These are phyloP conservation scores for Aspergillus sp. DNA, from an alignment of 2,329 filamentous ascomycete species.

Conservation along the genomic window DNA sequence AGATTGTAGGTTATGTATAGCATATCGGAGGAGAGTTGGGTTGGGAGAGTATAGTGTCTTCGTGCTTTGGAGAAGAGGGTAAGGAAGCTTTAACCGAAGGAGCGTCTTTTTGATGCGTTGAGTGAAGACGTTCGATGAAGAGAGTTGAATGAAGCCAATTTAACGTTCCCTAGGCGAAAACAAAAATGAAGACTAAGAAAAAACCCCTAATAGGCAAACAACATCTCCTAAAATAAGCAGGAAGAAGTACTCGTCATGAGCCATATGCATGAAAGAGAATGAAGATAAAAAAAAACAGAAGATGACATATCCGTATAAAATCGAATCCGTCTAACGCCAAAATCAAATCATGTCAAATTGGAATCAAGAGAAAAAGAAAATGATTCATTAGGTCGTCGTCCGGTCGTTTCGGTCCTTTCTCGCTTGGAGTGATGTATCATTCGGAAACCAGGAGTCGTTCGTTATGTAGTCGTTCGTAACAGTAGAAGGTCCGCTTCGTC, in stretches of 20 bases:
- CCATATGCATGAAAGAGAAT: neutral
- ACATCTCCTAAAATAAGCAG: neutral
- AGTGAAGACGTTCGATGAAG: neutral
- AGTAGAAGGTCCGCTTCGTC: no score
- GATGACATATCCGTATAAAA: slow-evolving; percentile 16
- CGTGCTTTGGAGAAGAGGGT: neutral
- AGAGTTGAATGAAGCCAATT: neutral
- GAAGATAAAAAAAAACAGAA: neutral
- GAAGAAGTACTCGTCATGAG: neutral
- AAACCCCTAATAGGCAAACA: neutral
- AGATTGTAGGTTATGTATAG: neutral
- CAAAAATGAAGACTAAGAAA: neutral
- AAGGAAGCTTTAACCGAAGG: neutral
- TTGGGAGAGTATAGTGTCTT: neutral
- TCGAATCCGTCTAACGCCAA: slow-evolving; percentile 21
- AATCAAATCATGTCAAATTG: slow-evolving; percentile 5
- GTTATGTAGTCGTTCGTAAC: slow-evolving; percentile 5
- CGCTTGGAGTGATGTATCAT: slow-evolving; percentile 1
- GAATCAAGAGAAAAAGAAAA: slow-evolving; percentile 6
- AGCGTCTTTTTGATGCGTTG: neutral
- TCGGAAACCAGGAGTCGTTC: slow-evolving; percentile 24
- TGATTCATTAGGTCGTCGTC: slow-evolving; percentile 19
- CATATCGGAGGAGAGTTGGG: neutral
- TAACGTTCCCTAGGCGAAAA: neutral
- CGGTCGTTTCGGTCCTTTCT: slow-evolving; percentile 15